Conservation (phyloP, 2,329 filamentous ascomycete genomes). For the Akanthomyces muscarius region DNA sequence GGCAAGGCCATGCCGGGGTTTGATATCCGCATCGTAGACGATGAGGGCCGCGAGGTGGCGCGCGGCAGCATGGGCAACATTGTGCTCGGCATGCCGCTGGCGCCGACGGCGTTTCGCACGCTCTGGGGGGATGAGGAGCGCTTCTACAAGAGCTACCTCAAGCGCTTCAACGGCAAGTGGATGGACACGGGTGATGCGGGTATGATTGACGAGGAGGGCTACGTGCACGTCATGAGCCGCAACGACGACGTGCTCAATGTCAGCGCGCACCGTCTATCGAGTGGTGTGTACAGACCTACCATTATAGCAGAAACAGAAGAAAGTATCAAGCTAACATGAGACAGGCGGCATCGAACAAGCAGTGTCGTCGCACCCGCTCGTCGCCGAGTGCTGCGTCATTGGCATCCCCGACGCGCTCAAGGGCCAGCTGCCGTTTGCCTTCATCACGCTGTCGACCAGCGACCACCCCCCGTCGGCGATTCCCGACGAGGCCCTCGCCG, state of each 20-base stretch:
- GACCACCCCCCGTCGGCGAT: conserved; percentile 49
- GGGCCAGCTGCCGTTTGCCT: conserved; percentile 88
- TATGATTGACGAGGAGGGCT: conserved; percentile 72
- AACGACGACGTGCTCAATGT: conserved; percentile 91
- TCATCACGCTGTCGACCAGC: conserved; percentile 56
- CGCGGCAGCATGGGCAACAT: conserved; percentile 84
- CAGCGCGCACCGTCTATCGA: conserved; percentile 87
- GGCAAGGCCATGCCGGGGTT: conserved; percentile 91
- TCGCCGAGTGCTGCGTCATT: conserved; percentile 83
- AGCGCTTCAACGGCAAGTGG: conserved; percentile 77
- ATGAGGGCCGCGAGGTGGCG: conserved; percentile 68
- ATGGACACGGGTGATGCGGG: conserved; percentile 90
- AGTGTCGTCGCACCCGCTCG: conserved; percentile 71
- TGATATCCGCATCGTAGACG: conserved; percentile 79
- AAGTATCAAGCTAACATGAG: neutral
- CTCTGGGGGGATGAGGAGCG: conserved; percentile 82
- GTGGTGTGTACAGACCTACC: conserved; percentile 48
- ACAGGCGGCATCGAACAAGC: conserved; percentile 85
- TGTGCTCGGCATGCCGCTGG: conserved; percentile 75
- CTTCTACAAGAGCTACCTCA: conserved; percentile 81
- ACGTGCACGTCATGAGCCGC: conserved; percentile 61
- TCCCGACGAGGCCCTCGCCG: conserved; percentile 40
- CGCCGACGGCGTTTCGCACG: conserved; percentile 80
- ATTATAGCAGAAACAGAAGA: neutral
- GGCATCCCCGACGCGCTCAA: conserved; percentile 82